Base-by-base conservation (phyloP, 78 protist species). In the Dictyostelium firmibasis region DNA sequence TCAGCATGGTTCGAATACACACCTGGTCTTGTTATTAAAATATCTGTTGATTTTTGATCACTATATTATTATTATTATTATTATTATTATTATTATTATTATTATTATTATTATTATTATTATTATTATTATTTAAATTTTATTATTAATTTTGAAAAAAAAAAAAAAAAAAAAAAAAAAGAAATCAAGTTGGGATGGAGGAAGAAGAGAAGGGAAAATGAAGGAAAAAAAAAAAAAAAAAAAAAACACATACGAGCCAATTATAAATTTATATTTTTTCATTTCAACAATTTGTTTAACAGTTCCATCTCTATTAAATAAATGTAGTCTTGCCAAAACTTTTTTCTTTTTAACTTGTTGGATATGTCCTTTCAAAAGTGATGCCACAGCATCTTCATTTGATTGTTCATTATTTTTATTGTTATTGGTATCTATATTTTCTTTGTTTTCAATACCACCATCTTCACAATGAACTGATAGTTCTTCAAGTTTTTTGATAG, bases 11-110 rank as follows among this genome's bases (percentile, higher is more conserved):
- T 76, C 29, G 43, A 14, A 27, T 33, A 27, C 20, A 86, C 84
- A 3, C 57, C 92, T 36, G 84, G 53, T 81, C 94, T 69, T 23
- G 25, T 29, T 29, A 83, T 25, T 31, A 91, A 25, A 36, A 86
- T 29, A 57, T 86, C 83, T n/a, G 44, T 20, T n/a, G 20, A 20
- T 20, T 76, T 43, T 70, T n/a, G 20, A 76, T 38, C 62, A n/a
- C 83, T 76, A 38, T 35, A 74, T 1, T 72, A 33, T 29, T 72
- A 25, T 29, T 33, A 72, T 67, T 67, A 67, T 67, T 14, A 67
- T 27, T 62, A 23, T 62, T 62, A 62, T 62, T 62, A 62, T 41
- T 41, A 41, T 41, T 41, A 41, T 41, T 41, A 41, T 41, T 41
- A 41, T 41, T 41, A 41, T 41, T 41, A 41, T 41, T 41, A 41